Evolutionary conservation across 2,329 filamentous ascomycete genomes (phyloP), one percentile per base, ranked within the genome.

Genomic region (Alternaria sp.): DNA sequence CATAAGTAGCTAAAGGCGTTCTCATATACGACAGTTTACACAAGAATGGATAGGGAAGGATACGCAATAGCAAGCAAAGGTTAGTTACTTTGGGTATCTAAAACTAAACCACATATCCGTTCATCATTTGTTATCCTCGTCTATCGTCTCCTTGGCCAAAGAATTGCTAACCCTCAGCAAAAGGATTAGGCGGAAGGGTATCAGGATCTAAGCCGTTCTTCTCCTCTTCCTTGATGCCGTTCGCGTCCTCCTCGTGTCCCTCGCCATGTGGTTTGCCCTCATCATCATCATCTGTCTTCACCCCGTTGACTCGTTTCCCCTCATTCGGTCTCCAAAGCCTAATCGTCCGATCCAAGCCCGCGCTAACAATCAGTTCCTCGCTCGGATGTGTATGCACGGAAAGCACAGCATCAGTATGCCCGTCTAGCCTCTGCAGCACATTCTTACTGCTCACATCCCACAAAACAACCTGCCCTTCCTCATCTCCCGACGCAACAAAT

Each of bases 381-480:
- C 80, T 81, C 26, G 82, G 81, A 71, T 86, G 86, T 7, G 88
- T 85, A 65, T 89, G 84, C 11, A 89, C 87, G 0, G 84, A 82
- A 36, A 89, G 75, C 6, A 91, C 85, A 4, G 85, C 82, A 42
- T 86, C 87, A 1, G 85, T 82, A 62, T 88, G 86, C 1, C 83
- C 77, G 26, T 84, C 79, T 9, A 88, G 73, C 20, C 82, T 80
- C 82, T 97, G 94, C 20, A 97, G 81, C 3, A 96, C 81, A 56
- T 91, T 88, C 79, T 98, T 99, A 73, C 84, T 92, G 62, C 87
- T 89, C 14, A 97, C 92, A 71, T 98, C 93, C 95, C 95, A 99
- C 54, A 96, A 85, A 16, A 96, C 83, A 11, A 97, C 86, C 47
- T 88, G 87, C 16, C 94, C 93, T 70, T 97, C 92, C 76, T 98